Conservation (phyloP, 139 green algal species). For the Nannochloris sp. region DNA sequence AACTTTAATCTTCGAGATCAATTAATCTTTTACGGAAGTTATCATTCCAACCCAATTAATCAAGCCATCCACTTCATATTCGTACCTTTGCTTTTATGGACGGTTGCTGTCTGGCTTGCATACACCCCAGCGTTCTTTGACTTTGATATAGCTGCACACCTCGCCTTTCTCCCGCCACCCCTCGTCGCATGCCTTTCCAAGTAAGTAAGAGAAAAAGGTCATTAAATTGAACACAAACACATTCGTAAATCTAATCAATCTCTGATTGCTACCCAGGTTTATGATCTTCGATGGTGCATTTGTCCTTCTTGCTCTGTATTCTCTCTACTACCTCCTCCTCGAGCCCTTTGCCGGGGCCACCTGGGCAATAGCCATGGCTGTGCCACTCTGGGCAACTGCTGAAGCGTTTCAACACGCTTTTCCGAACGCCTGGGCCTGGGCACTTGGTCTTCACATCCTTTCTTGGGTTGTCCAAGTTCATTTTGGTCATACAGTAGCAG, state of each 20-base stretch:
- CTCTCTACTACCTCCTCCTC: conserved; percentile 56
- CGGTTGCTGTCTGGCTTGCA: conserved; percentile 47
- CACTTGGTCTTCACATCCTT: conserved; percentile 45
- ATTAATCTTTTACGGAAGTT: conserved; percentile 65
- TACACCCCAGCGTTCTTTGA: conserved; percentile 32
- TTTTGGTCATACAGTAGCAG: conserved; percentile 59
- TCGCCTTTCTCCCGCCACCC: conserved; percentile 5
- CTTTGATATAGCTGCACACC: conserved; percentile 5
- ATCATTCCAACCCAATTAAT: conserved; percentile 64
- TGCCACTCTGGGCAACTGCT: conserved; percentile 50
- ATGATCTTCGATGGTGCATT: conserved; percentile 27
- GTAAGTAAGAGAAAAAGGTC: not conserved
- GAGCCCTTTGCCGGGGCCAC: conserved; percentile 58
- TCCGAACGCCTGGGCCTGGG: conserved; percentile 42
- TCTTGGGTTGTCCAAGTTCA: conserved; percentile 44
- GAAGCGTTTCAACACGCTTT: conserved; percentile 38
- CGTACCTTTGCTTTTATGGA: conserved; percentile 68
- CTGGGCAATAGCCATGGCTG: conserved; percentile 50
- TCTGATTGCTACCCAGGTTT: conserved; percentile 20
- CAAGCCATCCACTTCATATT: conserved; percentile 79
- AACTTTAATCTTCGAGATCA: conserved; percentile 40
- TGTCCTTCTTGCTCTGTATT: conserved; percentile 26
- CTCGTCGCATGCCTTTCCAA: not conserved
- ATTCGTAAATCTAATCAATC: too few relatives aligned
- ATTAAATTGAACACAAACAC: not conserved